Evolutionary conservation across 2,329 filamentous ascomycete genomes (phyloP), one percentile per base, ranked within the genome.

Genomic region (Microdochium paspali): DNA sequence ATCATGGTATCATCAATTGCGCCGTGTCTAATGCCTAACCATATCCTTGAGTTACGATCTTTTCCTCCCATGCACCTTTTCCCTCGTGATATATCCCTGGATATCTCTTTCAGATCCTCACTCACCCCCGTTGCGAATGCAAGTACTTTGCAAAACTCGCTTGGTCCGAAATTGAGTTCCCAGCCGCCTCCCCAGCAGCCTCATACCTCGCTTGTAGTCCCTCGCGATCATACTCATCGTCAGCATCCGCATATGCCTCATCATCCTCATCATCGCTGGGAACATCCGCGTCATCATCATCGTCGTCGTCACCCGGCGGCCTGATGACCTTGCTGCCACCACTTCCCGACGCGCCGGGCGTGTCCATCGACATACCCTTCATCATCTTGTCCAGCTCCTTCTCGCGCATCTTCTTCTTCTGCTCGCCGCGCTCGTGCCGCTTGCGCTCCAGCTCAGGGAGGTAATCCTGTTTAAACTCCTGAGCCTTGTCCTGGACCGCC

Each of bases 331-430:
- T 35, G 35, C 35, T 55, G 21, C 59, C 58, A 9, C 52, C 53
- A 28, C 56, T 54, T 25, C 49, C 49, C 44, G 52, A 50, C 10
- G 55, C 62, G 3, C 52, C 51, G 1, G 53, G 54, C 10, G 56
- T 58, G 10, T 64, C 66, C 53, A 77, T 72, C 2, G 71, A 71
- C 87, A 98, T 95, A 56, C 93, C 91, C 62, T 85, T 85, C 90
- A 98, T 95, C 73, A 98, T 81, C 70, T 88, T 90, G 51, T 87
- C 87, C 24, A 98, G 69, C 64, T 98, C 90, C 59, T 84, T 80
- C 58, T 95, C 84, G 43, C 90, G 76, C 24, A 79, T 69, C 49
- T 77, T 77, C 51, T 80, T 75, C 71, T 90, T 91, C 55, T 82
- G 76, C 51, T 85, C 78, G 51, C 94, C 87, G 23, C 90, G 79